Evolutionary conservation across 306 rosid genomes (phyloP).

Genomic region (Ammopiptanthus mongolicus): DNA sequence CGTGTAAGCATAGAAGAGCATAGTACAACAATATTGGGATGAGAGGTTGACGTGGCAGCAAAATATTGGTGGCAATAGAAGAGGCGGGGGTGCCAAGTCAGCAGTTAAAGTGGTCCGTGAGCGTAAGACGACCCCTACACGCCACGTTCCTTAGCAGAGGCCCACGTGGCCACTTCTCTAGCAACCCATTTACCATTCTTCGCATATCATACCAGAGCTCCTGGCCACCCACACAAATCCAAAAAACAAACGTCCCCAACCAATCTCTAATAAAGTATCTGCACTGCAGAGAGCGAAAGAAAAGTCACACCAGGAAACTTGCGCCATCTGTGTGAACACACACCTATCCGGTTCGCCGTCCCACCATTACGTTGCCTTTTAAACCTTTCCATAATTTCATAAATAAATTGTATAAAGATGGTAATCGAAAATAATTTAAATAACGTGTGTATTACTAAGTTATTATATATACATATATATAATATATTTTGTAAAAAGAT

Average conservation of each 20-base stretch:
- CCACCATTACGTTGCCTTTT: not conserved
- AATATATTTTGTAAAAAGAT: no score
- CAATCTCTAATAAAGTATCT: not conserved
- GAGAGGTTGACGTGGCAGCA: not conserved
- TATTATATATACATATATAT: no score
- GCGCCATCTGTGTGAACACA: constrained; percentile 27
- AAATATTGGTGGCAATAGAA: not conserved
- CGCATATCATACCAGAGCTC: not conserved
- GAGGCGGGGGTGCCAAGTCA: constrained; percentile 32
- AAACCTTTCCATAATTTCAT: not conserved
- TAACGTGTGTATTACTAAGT: no score
- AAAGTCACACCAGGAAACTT: not conserved
- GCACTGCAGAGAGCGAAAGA: not conserved
- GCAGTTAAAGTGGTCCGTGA: constrained; percentile 23
- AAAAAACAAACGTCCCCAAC: not conserved
- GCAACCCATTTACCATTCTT: not conserved
- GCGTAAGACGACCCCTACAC: constrained; percentile 35
- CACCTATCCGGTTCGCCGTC: not conserved
- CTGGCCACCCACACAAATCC: not conserved
- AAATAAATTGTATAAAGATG: no score
- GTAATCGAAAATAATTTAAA: no score
- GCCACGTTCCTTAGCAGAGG: constrained; percentile 32
- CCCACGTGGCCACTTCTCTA: constrained; percentile 29
- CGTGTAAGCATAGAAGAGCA: not conserved
- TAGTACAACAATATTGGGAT: not conserved